A percentile compares a stretch with the other conserved stretches of the same genome.
Evolutionary conservation across 805 yeast genomes (phyloP).

Genomic region (Lachancea nothofagi): DNA sequence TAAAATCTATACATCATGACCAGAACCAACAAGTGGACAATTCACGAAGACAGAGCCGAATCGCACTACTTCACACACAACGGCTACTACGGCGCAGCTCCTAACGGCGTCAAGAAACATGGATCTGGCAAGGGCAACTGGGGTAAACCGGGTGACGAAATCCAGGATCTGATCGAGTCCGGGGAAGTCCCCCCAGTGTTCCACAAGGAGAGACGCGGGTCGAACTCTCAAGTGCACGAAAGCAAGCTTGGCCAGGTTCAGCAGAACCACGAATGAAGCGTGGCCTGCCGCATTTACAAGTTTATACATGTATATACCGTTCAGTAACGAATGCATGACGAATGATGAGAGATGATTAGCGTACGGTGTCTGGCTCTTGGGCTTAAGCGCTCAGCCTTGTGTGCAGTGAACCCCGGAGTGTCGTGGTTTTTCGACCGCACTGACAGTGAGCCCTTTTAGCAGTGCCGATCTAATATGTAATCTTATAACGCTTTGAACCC

Average conservation of each 20-base stretch:
- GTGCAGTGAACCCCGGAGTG: too few relatives aligned
- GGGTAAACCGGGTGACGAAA: slow-evolving; percentile 80
- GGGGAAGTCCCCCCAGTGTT: slow-evolving; percentile 50
- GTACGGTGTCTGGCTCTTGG: too few relatives aligned
- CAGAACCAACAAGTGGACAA: slow-evolving; percentile 73
- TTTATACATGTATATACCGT: neutral
- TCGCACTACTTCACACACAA: slow-evolving; percentile 76
- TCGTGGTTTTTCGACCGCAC: too few relatives aligned
- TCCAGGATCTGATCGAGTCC: slow-evolving; percentile 53
- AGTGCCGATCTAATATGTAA: too few relatives aligned
- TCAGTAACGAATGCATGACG: too few relatives aligned
- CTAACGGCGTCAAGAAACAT: slow-evolving; percentile 70
- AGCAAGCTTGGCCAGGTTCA: slow-evolving; percentile 34
- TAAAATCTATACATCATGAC: slow-evolving; percentile 46
- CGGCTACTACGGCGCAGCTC: slow-evolving; percentile 63
- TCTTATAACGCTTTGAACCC: too few relatives aligned
- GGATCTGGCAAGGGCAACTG: slow-evolving; percentile 88
- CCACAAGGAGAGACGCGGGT: slow-evolving; percentile 45
- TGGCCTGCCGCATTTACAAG: neutral
- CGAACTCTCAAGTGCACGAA: slow-evolving; percentile 43
- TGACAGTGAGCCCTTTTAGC: too few relatives aligned
- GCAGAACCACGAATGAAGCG: slow-evolving; percentile 11
- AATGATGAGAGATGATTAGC: too few relatives aligned
- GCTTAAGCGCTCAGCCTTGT: too few relatives aligned
- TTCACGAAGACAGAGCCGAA: slow-evolving; percentile 51